phyloP scores from a whole-genome alignment of 495 filamentous ascomycete genomes.

The Jackrogersella multiformis region DNA sequence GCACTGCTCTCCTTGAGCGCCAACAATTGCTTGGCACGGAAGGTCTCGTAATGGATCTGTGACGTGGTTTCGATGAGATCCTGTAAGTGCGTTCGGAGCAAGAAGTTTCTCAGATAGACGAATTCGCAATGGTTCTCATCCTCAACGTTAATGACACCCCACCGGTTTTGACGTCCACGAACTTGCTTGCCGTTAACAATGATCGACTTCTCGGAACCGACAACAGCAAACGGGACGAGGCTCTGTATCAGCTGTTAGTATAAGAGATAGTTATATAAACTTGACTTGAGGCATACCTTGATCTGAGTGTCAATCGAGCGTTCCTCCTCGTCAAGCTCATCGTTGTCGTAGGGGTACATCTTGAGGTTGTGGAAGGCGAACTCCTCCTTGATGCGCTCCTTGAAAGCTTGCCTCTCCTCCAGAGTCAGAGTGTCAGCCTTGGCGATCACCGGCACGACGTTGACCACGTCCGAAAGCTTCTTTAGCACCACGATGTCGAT shows the following conservation, averaged over 20 bases:
- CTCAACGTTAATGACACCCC: conserved; percentile 99
- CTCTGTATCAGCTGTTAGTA: conserved; percentile 63
- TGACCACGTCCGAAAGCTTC: conserved; percentile 99
- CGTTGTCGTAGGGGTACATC: conserved; percentile 99
- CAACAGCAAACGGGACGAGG: conserved; percentile 97
- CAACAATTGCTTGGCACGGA: conserved; percentile 98
- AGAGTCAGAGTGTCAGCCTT: conserved; percentile 97
- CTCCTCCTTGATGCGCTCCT: conserved; percentile 99
- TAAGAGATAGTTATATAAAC: background rate
- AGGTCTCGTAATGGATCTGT: conserved; percentile 99
- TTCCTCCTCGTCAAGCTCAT: conserved; percentile 98
- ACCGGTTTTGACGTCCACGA: conserved; percentile 96
- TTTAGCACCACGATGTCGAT: conserved; percentile 99
- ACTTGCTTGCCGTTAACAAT: conserved; percentile 98
- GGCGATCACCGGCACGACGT: conserved; percentile 98
- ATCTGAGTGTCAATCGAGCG: conserved; percentile 91
- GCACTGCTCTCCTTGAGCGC: conserved; percentile 98
- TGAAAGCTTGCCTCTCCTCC: conserved; percentile 95
- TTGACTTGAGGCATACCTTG: conserved; percentile 69
- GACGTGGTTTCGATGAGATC: conserved; percentile 99
- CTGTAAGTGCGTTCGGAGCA: conserved; percentile 94
- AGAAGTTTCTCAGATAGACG: conserved; percentile 96
- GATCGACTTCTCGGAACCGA: conserved; percentile 97
- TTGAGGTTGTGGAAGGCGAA: conserved; percentile 99
- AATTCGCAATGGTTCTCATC: conserved; percentile 99